Evolutionary conservation across 2,329 filamentous ascomycete species (phyloP).

Genomic region (Colletotrichum simmondsii): DNA sequence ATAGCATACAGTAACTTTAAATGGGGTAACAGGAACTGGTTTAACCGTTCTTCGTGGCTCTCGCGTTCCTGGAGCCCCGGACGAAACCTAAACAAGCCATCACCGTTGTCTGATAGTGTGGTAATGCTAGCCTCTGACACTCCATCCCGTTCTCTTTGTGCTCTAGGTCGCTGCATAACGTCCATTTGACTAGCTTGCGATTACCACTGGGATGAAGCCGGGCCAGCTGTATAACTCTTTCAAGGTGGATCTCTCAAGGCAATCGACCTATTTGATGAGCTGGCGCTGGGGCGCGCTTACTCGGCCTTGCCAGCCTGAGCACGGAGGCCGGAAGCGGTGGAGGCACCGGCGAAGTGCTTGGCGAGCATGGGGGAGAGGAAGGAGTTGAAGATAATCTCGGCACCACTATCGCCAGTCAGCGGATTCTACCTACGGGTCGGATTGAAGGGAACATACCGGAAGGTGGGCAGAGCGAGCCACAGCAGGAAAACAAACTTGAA

Average conservation of each 20-base stretch:
- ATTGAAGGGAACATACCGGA: constrained; percentile 74
- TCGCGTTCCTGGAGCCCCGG: constrained; percentile 17
- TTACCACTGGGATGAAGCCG: constrained; percentile 15
- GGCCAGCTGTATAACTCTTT: constrained; percentile 24
- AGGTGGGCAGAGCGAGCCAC: constrained; percentile 96
- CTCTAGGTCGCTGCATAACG: constrained; percentile 18
- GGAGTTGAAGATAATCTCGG: constrained; percentile 96
- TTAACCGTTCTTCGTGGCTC: constrained; percentile 14
- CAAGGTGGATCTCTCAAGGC: constrained; percentile 30
- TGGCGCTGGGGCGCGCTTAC: constrained; percentile 53
- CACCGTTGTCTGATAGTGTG: constrained; percentile 30
- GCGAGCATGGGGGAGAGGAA: constrained; percentile 92
- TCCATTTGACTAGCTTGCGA: constrained; percentile 28
- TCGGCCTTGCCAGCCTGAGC: constrained; percentile 85
- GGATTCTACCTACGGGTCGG: not conserved
- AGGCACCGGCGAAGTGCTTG: constrained; percentile 83
- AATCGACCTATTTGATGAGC: constrained; percentile 31
- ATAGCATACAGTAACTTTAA: constrained; percentile 31
- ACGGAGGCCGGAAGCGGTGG: constrained; percentile 87
- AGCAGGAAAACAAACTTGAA: constrained; percentile 99
- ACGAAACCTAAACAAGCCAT: constrained; percentile 30
- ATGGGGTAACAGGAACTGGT: constrained; percentile 33
- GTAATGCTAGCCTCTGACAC: constrained; percentile 13
- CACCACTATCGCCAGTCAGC: constrained; percentile 72
- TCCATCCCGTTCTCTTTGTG: constrained; percentile 22